Evolutionary conservation across 305 asterid genomes (phyloP).

Genomic region (Fraxinus dipetala): DNA sequence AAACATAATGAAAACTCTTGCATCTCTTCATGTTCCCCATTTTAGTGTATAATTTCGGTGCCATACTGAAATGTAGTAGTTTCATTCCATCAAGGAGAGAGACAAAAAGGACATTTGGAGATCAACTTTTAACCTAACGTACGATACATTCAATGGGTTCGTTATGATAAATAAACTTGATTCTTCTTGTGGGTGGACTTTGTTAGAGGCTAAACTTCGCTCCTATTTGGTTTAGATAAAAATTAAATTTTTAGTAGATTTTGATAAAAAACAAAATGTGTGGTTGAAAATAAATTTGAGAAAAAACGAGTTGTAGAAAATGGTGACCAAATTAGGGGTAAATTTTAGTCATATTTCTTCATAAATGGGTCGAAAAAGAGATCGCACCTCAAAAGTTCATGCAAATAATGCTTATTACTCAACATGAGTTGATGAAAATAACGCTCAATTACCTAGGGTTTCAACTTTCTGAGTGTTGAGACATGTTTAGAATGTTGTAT

Average conservation of each 20-base stretch:
- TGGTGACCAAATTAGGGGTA: not conserved
- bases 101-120: not conserved
- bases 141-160: not conserved
- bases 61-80: not conserved
- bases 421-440: too few relatives aligned
- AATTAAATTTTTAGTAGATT: not conserved
- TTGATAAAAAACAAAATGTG: not conserved
- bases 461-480: conserved; percentile 14
- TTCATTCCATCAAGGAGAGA: not conserved
- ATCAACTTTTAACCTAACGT: not conserved
- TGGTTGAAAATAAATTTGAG: not conserved
- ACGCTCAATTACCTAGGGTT: not conserved
- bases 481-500: conserved; percentile 9
- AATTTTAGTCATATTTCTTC: too few relatives aligned
- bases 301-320: too few relatives aligned
- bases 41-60: not conserved
- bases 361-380: too few relatives aligned
- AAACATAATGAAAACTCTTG: not conserved
- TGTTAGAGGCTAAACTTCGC: not conserved
- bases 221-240: not conserved
- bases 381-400: not conserved
- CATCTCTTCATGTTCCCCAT: not conserved
- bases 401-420: too few relatives aligned
- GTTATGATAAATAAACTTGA: not conserved
- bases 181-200: not conserved